Evolutionary conservation across 805 yeast species (phyloP).

Genomic region (Kazachstania viticola): DNA sequence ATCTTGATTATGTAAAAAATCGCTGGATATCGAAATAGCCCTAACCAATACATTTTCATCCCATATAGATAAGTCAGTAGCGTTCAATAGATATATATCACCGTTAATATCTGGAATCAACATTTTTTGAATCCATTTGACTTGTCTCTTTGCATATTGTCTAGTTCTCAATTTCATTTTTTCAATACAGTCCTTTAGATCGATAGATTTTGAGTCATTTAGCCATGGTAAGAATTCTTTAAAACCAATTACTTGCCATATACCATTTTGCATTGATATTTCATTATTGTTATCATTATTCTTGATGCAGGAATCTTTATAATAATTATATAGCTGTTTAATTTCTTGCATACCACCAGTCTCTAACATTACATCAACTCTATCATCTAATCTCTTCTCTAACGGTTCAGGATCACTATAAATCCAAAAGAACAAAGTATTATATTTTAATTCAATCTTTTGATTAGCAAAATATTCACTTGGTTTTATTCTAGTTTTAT

Average conservation of each 20-base stretch:
- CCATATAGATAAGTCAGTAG: conserved; percentile 65
- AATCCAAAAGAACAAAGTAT: conserved; percentile 71
- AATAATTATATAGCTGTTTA: conserved; percentile 40
- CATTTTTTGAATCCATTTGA: conserved; percentile 78
- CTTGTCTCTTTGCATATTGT: conserved; percentile 77
- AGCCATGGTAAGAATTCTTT: conserved; percentile 78
- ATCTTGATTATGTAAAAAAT: conserved; percentile 25
- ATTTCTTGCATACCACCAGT: conserved; percentile 65
- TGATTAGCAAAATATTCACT: conserved; percentile 64
- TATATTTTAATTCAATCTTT: conserved; percentile 42
- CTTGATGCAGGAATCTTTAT: too few relatives aligned
- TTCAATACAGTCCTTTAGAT: conserved; percentile 40
- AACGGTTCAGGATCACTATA: conserved; percentile 52
- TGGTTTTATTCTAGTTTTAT: conserved; percentile 51
- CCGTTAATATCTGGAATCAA: conserved; percentile 55
- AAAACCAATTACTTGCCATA: conserved; percentile 93
- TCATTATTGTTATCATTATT: conserved; percentile 8
- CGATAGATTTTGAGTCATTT: conserved; percentile 10
- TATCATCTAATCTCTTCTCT: conserved; percentile 50
- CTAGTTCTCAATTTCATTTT: conserved; percentile 78
- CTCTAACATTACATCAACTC: conserved; percentile 78
- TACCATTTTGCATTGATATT: conserved; percentile 45
- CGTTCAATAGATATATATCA: conserved; percentile 56
- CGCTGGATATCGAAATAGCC: conserved; percentile 40
- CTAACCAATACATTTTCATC: conserved; percentile 37